phyloP scores from a whole-genome alignment of 2,329 filamentous ascomycete species.

The Neonectria coccinea region DNA sequence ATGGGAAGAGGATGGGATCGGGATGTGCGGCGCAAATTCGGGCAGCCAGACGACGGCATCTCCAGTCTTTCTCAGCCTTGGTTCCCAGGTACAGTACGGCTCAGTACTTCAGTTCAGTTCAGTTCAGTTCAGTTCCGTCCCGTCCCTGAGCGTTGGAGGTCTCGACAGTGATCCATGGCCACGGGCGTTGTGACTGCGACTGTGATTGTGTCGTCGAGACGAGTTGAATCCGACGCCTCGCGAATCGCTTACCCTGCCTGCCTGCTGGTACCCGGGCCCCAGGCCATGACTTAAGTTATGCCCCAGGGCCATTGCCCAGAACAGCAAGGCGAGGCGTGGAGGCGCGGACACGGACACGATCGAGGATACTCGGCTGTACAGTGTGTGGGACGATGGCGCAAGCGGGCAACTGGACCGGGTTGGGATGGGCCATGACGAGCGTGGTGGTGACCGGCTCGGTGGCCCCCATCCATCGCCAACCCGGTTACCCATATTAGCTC shows the following conservation, averaged over 20 bases:
- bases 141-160: constrained; percentile 5
- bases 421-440: constrained; percentile 46
- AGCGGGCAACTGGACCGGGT: constrained; percentile 42
- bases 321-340: constrained; percentile 45
- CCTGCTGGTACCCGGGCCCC: constrained; percentile 20
- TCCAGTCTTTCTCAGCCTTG: constrained; percentile 5
- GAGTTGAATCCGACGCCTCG: constrained; percentile 31
- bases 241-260: constrained; percentile 27
- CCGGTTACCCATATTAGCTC: constrained; percentile 14
- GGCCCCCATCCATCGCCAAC: constrained; percentile 23
- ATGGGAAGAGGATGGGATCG: constrained; percentile 19
- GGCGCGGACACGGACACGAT: constrained; percentile 44
- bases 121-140: no score
- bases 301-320: constrained; percentile 36
- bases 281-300: background rate
- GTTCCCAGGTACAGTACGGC: constrained; percentile 15
- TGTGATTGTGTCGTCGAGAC: constrained; percentile 21
- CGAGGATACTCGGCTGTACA: constrained; percentile 46
- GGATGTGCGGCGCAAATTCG: constrained; percentile 27
- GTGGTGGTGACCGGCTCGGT: constrained; percentile 36
- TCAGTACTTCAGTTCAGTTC: background rate
- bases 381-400: constrained; percentile 49
- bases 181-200: constrained; percentile 4
- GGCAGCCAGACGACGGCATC: constrained; percentile 8
- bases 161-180: constrained; percentile 16